phyloP scores from a whole-genome alignment of 768 basidiomycete species.

The Boletus tomentosulus region DNA sequence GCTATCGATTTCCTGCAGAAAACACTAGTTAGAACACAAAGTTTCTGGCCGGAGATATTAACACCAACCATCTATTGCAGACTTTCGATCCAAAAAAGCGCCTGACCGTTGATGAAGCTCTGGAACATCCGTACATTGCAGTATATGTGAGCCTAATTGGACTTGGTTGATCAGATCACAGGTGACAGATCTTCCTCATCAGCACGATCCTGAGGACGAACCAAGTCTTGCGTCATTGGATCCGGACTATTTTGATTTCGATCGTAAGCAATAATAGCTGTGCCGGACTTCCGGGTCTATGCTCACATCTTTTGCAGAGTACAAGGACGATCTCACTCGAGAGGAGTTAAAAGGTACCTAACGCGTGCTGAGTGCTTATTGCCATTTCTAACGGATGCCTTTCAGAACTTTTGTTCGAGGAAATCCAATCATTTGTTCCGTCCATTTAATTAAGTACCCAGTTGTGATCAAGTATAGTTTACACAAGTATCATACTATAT shows the following conservation, averaged over 20 bases:
- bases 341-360: slow-evolving; percentile 60
- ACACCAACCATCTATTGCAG: slow-evolving; percentile 26
- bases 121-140: slow-evolving; percentile 77
- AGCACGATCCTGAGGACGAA: slow-evolving; percentile 90
- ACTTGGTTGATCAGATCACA: not conserved
- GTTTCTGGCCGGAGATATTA: slow-evolving; percentile 19
- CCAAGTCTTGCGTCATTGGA: slow-evolving; percentile 76
- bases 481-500: not conserved
- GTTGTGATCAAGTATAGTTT: not conserved
- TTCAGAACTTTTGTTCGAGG: slow-evolving; percentile 70
- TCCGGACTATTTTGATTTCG: slow-evolving; percentile 88
- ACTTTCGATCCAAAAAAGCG: slow-evolving; percentile 89
- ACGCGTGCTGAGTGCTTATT: not conserved
- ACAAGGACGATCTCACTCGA: slow-evolving; percentile 73
- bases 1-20: slow-evolving; percentile 70
- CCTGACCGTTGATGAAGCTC: slow-evolving; percentile 75
- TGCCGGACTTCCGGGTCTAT: not conserved
- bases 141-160: slow-evolving; percentile 53
- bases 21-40: slow-evolving; percentile 49
- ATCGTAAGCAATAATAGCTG: slow-evolving; percentile 45
- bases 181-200: slow-evolving; percentile 6
- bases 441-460: slow-evolving; percentile 40
- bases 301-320: slow-evolving; percentile 36
- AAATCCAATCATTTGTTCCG: slow-evolving; percentile 74
- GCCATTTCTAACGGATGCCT: slow-evolving; percentile 5